Percentiles rank a stretch among this genome's conserved stretches.
Evolutionary conservation across 371 early-diverging fungal genomes (phyloP).

Genomic region (Batkoa obscura): DNA sequence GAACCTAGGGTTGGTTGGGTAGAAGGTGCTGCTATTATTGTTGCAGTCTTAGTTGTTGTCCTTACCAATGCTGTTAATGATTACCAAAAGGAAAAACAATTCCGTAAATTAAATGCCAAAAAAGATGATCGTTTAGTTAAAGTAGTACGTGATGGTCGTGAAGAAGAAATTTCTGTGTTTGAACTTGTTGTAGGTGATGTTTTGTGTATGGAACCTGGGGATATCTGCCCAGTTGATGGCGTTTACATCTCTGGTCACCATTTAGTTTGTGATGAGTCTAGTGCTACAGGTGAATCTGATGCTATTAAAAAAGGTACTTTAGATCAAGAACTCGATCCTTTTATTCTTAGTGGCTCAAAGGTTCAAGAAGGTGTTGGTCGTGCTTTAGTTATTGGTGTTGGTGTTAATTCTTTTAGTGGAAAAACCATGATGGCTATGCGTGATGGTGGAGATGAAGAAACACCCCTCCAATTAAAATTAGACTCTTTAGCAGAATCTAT

Average conservation of each 20-base stretch:
- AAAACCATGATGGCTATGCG: conserved; percentile 43
- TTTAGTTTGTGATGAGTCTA: conserved; percentile 74
- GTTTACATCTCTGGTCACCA: conserved; percentile 62
- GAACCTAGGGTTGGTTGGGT: conserved; percentile 42
- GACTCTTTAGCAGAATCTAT: conserved; percentile 44
- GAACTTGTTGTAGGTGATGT: conserved; percentile 79
- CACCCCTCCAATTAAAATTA: conserved; percentile 49
- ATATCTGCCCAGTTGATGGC: conserved; percentile 84
- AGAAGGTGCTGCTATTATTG: conserved; percentile 57
- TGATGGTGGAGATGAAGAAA: conserved; percentile 23
- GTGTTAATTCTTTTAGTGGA: conserved; percentile 51
- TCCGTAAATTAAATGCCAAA: conserved; percentile 59
- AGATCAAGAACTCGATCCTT: conserved; percentile 25
- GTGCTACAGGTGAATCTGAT: conserved; percentile 85
- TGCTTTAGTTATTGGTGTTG: conserved; percentile 43
- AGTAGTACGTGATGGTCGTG: conserved; percentile 50
- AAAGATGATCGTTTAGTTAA: conserved; percentile 60
- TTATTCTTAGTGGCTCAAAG: conserved; percentile 51
- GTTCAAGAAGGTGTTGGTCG: conserved; percentile 58
- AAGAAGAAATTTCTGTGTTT: conserved; percentile 65
- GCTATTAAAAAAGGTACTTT: conserved; percentile 40
- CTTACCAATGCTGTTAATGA: conserved; percentile 62
- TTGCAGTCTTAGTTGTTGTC: conserved; percentile 64
- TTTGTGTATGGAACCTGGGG: conserved; percentile 81
- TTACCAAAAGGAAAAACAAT: conserved; percentile 72